These are phyloP conservation scores for Phytomonas sp. DNA, from an alignment of 208 protist species.

Conservation along the genomic window DNA sequence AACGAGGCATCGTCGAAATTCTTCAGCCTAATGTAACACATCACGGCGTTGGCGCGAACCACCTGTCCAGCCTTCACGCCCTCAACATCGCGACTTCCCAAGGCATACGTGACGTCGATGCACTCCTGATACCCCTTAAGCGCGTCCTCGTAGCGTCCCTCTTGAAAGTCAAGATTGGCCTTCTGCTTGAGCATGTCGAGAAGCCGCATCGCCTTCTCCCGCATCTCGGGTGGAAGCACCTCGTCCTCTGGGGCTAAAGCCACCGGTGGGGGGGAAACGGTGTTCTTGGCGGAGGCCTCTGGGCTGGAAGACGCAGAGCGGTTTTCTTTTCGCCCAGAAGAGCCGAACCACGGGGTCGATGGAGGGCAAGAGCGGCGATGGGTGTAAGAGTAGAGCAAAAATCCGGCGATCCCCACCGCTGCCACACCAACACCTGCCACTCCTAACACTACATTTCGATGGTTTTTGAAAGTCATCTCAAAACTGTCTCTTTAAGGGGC, in stretches of 20 bases:
- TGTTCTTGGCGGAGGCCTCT: not conserved
- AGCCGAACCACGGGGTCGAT: not conserved
- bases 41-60: slow-evolving; percentile 60
- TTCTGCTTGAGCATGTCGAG: slow-evolving; percentile 38
- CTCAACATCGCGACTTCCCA: slow-evolving; percentile 39
- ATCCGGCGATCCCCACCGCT: not conserved
- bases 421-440: not conserved
- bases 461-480: not conserved
- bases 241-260: slow-evolving; percentile 16
- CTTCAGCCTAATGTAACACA: slow-evolving; percentile 58
- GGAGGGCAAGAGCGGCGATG: not conserved
- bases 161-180: slow-evolving; percentile 57
- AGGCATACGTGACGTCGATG: slow-evolving; percentile 38
- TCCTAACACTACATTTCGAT: not conserved
- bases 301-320: not conserved
- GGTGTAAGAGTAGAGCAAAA: not conserved
- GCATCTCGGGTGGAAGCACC: slow-evolving; percentile 13
- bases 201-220: slow-evolving; percentile 30
- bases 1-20: slow-evolving; percentile 58
- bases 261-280: not conserved
- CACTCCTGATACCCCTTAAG: slow-evolving; percentile 66
- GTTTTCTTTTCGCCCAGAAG: not conserved
- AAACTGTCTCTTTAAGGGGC: not conserved
- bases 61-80: slow-evolving; percentile 41
- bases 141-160: slow-evolving; percentile 51